Base-by-base conservation (phyloP, 371 early-diverging fungal species). In the Rhizopus sp. region DNA sequence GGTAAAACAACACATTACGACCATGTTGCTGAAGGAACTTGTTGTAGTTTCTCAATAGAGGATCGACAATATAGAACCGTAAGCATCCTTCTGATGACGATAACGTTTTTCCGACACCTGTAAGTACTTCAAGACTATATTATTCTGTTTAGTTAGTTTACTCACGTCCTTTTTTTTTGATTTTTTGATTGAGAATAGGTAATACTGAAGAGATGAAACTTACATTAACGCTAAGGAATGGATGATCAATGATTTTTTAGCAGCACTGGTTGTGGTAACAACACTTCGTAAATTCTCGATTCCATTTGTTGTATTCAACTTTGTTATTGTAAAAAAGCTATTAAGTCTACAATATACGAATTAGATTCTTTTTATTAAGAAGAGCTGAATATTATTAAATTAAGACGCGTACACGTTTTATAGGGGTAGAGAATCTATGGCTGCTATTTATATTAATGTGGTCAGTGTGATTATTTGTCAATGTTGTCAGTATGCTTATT, bases 71-170 rank as follows among this genome's bases (percentile, higher is more conserved):
- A 46, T 54, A 54, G 35, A 38, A 35, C 17, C 45, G 35, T 46
- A 54, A 35, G 35, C 46, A 54, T 34, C 45, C 39, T 54, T 54
- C 45, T 54, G 55, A 54, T 35, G 55, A 44, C 3, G 55, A 45
- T 29, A 54, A 30, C 16, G 45, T 54, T 30, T 54, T 38, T 54
- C 38, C 35, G 44, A 46, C 45, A 54, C 55, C 55, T 38, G 38
- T 10, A 38, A 51, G 37, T 39, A 51, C 51, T 1, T 39, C 38
- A 39, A 37, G 41, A 4, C 51, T 51, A 37, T 51, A 38, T 38
- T 16, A n/a, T n/a, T 23, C 17, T 50, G 50, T 35, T 50, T 50
- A 40, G 40, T 17, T 40, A 41, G 41, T 41, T 41, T 41, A 41
- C 41, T 13, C 41, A 47, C 23, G 47, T 47, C 47, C 47, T 29